phyloP scores from a whole-genome alignment of 2,329 filamentous ascomycete species.

The Neofusicoccum ribis region DNA sequence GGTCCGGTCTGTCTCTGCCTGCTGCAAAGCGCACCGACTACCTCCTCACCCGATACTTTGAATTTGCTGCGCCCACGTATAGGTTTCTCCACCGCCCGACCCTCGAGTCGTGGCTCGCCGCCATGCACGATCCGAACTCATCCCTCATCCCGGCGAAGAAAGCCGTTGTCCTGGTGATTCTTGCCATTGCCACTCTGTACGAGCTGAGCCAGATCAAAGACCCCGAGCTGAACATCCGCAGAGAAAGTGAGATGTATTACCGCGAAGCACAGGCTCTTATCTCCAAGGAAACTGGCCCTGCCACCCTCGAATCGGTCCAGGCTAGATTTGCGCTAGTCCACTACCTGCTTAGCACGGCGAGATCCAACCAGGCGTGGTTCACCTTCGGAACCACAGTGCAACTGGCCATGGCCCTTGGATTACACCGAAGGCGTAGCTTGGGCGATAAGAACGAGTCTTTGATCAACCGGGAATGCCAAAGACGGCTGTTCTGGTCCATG shows the following conservation, averaged over 20 bases:
- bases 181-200: conserved; percentile 50
- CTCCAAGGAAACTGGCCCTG: conserved; percentile 54
- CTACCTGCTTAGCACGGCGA: conserved; percentile 59
- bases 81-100: conserved; percentile 58
- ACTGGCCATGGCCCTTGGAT: conserved; percentile 47
- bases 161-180: conserved; percentile 34
- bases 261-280: conserved; percentile 46
- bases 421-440: conserved; percentile 21
- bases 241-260: conserved; percentile 48
- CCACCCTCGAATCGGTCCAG: conserved; percentile 58
- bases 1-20: not conserved
- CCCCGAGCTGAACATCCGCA: conserved; percentile 21
- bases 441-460: not conserved
- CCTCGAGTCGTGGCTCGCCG: conserved; percentile 48
- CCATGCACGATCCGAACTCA: conserved; percentile 26
- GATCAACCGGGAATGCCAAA: conserved; percentile 53
- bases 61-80: conserved; percentile 62
- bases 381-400: conserved; percentile 59
- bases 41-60: conserved; percentile 58
- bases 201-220: not conserved
- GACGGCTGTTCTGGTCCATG: conserved; percentile 62
- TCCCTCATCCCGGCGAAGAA: conserved; percentile 37
- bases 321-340: conserved; percentile 59
- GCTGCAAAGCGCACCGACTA: conserved; percentile 5
- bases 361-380: conserved; percentile 63